phyloP scores from a whole-genome alignment of 106 monocot genomes.

The Acorus calamus region DNA sequence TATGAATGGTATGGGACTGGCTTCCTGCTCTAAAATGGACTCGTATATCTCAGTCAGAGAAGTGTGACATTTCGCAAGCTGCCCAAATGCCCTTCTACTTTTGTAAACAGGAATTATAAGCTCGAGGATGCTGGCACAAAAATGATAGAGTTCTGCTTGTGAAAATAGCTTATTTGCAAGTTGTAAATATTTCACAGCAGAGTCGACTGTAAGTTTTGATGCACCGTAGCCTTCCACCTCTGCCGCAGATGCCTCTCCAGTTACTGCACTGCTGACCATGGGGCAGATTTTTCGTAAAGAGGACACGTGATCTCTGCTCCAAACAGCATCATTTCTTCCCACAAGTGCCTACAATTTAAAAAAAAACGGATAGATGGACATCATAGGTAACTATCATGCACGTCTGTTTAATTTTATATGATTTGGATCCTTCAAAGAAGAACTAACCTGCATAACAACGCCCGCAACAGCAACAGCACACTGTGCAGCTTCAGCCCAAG shows the following conservation, averaged over 20 bases:
- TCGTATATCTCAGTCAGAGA: slow-evolving; percentile 91
- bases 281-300: slow-evolving; percentile 91
- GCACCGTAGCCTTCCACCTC: slow-evolving; percentile 99
- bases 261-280: slow-evolving; percentile 63
- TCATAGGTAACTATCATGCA: too few relatives aligned
- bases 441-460: slow-evolving; percentile 91
- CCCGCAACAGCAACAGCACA: slow-evolving; percentile 99
- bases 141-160: slow-evolving; percentile 91
- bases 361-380: neutral
- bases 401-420: too few relatives aligned
- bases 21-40: slow-evolving; percentile 83
- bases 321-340: slow-evolving; percentile 95
- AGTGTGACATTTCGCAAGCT: slow-evolving; percentile 90
- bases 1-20: slow-evolving; percentile 87
- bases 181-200: slow-evolving; percentile 95
- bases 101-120: slow-evolving; percentile 98
- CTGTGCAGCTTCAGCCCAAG: slow-evolving; percentile 98
- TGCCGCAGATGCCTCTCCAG: slow-evolving; percentile 79
- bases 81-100: slow-evolving; percentile 74
- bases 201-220: slow-evolving; percentile 94
- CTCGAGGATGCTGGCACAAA: slow-evolving; percentile 88
- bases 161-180: slow-evolving; percentile 89
- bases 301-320: slow-evolving; percentile 75
- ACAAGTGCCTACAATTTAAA: slow-evolving; percentile 61
- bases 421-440: too few relatives aligned